Base-by-base conservation (phyloP, 768 basidiomycete genomes). In the Suillus cothurnatus region DNA sequence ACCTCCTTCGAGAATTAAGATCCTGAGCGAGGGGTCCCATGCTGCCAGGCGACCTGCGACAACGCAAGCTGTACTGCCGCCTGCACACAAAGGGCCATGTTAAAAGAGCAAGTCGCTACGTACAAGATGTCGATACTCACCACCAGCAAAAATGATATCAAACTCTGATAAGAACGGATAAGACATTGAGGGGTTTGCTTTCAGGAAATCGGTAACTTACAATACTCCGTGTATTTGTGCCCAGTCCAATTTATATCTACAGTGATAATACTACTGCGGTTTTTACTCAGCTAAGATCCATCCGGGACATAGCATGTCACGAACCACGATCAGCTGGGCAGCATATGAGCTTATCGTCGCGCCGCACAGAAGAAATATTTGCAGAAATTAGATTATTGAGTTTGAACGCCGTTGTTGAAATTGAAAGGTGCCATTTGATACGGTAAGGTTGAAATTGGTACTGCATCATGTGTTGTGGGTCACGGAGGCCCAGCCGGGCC, bases 11-110 rank as follows among this genome's bases (percentile, higher is more conserved):
- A 76, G 66, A 26, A 76, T 21, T 12, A 74, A 67, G 34, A 77
- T 74, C 57, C 65, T 73, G 49, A 75, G 72, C 6, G 66, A 63
- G 4, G 76, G 73, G 38, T 75, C 69, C 3, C 70, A 71, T 0
- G 65, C 62, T 14, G 69, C 69, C 8, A 77, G 66, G 21, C 76
- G 71, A 3, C 72, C 72, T 26, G 76, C 74, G 4, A 66, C 65
- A n/a, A 78, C 66, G 50, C 72, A 72, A 12, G 72, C 76, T 8
- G 72, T 66, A 21, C 72, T 69, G 23, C 76, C 76, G 1, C 70
- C 71, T 72, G 36, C 34, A 36, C 23, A 61, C 31, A 56, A 31
- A 11, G 21, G 31, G n/a, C 15, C 28, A 59, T 26, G 50, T n/a
- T 32, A n/a, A 58, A 19, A 32, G n/a, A 60, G 38, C 15, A 58